phyloP scores from a whole-genome alignment of 148 eudicot genomes.

The Cornus florida region DNA sequence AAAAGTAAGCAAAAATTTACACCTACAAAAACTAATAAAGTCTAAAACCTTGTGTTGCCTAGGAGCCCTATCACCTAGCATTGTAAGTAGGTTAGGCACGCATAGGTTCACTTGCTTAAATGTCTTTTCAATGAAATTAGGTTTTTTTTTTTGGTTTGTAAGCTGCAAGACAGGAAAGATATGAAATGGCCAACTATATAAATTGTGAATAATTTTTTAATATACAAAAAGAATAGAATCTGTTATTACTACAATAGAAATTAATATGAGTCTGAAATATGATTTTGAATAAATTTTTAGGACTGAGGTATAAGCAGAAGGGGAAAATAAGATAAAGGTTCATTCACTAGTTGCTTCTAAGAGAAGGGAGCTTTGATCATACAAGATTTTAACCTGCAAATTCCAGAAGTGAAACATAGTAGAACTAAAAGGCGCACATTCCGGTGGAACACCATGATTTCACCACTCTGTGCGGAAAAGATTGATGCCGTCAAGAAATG shows the following conservation, averaged over 20 bases:
- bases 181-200: neutral
- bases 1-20: neutral
- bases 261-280: neutral
- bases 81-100: neutral
- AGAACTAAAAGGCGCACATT: conserved; percentile 68
- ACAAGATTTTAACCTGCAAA: conserved; percentile 98
- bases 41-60: neutral
- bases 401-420: conserved; percentile 77
- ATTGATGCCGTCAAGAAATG: conserved; percentile 98
- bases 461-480: conserved; percentile 89
- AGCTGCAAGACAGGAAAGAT: neutral
- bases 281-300: neutral
- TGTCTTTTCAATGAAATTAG: neutral
- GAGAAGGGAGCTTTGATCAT: conserved; percentile 64
- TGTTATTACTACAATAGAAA: neutral
- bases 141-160: neutral
- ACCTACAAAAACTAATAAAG: neutral
- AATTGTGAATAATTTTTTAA: too few relatives aligned
- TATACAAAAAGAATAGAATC: too few relatives aligned
- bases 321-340: neutral
- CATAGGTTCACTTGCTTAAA: neutral
- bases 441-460: conserved; percentile 51
- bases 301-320: neutral
- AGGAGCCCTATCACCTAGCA: neutral
- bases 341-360: neutral